Base-by-base conservation (phyloP, 106 monocot genomes). In the Platanthera zijinensis region DNA sequence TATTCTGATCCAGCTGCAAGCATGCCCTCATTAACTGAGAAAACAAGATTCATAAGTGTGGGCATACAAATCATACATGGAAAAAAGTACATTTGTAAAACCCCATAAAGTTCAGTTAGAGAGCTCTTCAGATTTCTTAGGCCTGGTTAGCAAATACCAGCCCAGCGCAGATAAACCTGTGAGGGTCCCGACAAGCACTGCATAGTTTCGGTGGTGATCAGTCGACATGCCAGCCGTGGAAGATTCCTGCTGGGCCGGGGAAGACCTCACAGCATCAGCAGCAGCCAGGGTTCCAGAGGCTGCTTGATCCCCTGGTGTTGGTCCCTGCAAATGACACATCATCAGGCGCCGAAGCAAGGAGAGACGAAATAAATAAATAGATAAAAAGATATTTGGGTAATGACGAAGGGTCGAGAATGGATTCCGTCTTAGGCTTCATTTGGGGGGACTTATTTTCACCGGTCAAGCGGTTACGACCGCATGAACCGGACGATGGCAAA, bases 121-220 rank as follows among this genome's bases (percentile, higher is more conserved):
- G n/a, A 71, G 51, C 19, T 85, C 85, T 48, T 78, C 78, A n/a
- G 85, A 76, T 73, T 82, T 82, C 75, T 82, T 82, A 62, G 85
- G 85, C 50, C 79, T 86, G 59, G 85, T 79, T 13, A 86, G 54
- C 10, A 86, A 52, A 64, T 86, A 86, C 85, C 85, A 86, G 21
- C 82, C 82, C 22, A 86, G 64, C 10, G 52, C 85, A 79, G 62
- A 57, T 32, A 57, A 62, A 72, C 49, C 54, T 39, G 82, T 73
- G 46, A 82, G 13, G 28, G 85, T 76, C 18, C 85, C 85, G 71
- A 82, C 85, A 74, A 86, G 13, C 12, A 86, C 85, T 9, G 75
- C 82, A 64, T 86, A 86, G 66, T 86, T 86, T 11, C 85, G 75
- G 63, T 82, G 76, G 39, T 51, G 62, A 66, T 86, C 85, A 28